Evolutionary conservation across 495 filamentous ascomycete species (phyloP), one percentile per base, ranked within the genome.

Genomic region (Penicillium canariense): DNA sequence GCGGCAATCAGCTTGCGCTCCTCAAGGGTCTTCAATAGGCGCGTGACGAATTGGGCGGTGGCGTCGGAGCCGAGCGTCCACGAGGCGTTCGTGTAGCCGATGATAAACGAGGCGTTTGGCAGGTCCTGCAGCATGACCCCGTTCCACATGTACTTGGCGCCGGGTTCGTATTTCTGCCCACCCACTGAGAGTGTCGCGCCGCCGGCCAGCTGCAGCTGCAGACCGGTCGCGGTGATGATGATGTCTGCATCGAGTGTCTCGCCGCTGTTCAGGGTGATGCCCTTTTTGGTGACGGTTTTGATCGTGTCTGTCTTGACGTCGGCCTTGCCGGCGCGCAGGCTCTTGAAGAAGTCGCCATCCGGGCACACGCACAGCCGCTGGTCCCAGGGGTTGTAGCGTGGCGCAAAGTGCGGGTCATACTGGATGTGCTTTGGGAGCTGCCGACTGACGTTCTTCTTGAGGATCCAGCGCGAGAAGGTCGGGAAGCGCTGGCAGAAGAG

Each of bases 141-240:
- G 51, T 81, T 78, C 83, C 84, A 86, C 23, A 85, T 55, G 57
- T 72, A 76, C 53, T 79, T 78, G 3, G 75, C 66, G 8, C 62
- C 54, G 35, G 78, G 55, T 5, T 81, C 62, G 28, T 84, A 47
- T 17, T 72, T 72, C 18, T 73, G 52, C n/a, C 78, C 81, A 60
- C 89, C 82, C 0, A 89, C 81, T 3, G 61, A 61, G 12, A 87
- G 48, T 0, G 58, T 48, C 4, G 82, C 69, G 5, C 75, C 74
- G 20, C 80, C 79, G 0, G 79, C 78, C 8, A 88, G 63, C 17
- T 70, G 68, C 36, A 89, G 61, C 38, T 77, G 77, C 1, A 94
- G 71, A 1, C 88, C 88, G 0, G 89, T 94, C 0, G 88, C 88
- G 0, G 87, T 88, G 55, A 91, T 68, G 62, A 92, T 87, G 59